A percentile compares a stretch with the other conserved stretches of the same genome.
Evolutionary conservation across 345 rosid species (phyloP).

Genomic region (Salix udensis): DNA sequence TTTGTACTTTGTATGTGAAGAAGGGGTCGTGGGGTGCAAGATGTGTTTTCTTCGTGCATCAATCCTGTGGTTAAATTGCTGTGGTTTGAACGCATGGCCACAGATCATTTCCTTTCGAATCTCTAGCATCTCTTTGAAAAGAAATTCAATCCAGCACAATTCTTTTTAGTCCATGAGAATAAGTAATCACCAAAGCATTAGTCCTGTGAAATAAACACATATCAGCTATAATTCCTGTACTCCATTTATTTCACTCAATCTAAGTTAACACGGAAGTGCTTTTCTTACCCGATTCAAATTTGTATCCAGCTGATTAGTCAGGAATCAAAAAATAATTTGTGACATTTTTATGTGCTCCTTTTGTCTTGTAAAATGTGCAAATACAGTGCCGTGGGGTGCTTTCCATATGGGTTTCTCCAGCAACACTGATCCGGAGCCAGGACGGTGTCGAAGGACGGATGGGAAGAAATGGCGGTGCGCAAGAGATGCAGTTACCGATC

Average conservation of each 20-base stretch:
- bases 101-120: neutral
- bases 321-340: neutral
- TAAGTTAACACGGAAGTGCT: neutral
- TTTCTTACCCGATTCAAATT: neutral
- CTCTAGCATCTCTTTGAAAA: neutral
- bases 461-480: slow-evolving; percentile 99
- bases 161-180: neutral
- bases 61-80: neutral
- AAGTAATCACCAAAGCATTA: too few species aligned
- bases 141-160: neutral
- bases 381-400: slow-evolving; percentile 67
- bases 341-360: neutral
- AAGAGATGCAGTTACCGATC: slow-evolving; percentile 84
- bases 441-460: slow-evolving; percentile 94
- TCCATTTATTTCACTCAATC: neutral
- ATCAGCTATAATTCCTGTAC: neutral
- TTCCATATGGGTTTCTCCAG: slow-evolving; percentile 80
- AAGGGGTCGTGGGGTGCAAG: neutral
- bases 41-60: neutral
- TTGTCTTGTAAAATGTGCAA: neutral
- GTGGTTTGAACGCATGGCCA: neutral
- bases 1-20: neutral
- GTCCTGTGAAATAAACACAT: neutral
- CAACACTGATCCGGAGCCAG: slow-evolving; percentile 88
- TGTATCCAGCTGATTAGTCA: neutral